phyloP scores from a whole-genome alignment of 2,329 filamentous ascomycete species.

The Sphaerulina musiva region DNA sequence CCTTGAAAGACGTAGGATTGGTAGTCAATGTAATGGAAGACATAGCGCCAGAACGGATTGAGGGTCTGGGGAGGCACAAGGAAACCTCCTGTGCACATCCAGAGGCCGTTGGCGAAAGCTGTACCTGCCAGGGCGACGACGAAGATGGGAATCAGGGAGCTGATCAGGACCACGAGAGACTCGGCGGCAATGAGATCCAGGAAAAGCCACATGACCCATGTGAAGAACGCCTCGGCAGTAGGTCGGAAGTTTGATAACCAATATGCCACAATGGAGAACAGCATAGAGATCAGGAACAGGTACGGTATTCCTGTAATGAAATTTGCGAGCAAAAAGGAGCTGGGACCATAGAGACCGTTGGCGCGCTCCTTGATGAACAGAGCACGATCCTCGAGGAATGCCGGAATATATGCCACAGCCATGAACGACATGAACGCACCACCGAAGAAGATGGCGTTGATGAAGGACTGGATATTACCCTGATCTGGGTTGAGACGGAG shows the following conservation, averaged over 20 bases:
- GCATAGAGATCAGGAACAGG: conserved; percentile 65
- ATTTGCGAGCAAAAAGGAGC: conserved; percentile 65
- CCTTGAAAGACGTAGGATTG: conserved; percentile 78
- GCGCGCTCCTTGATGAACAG: conserved; percentile 68
- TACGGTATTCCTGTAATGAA: conserved; percentile 75
- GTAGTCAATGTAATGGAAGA: conserved; percentile 82
- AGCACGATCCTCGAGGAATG: conserved; percentile 68
- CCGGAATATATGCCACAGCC: conserved; percentile 69
- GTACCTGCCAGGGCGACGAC: conserved; percentile 70
- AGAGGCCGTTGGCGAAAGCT: conserved; percentile 77
- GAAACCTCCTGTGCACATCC: conserved; percentile 81
- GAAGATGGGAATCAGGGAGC: conserved; percentile 66
- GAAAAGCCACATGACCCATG: conserved; percentile 77
- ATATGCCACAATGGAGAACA: conserved; percentile 71
- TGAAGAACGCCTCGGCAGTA: conserved; percentile 61
- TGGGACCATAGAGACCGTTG: conserved; percentile 70
- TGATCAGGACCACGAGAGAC: conserved; percentile 69
- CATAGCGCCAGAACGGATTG: conserved; percentile 78
- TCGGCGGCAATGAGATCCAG: conserved; percentile 76
- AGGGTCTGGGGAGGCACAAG: conserved; percentile 63
- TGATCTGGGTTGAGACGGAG: conserved; percentile 63
- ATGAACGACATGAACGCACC: conserved; percentile 47
- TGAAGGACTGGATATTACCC: conserved; percentile 69
- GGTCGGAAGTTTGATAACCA: conserved; percentile 71
- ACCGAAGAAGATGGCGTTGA: conserved; percentile 63